Base-by-base conservation (phyloP, 2,329 filamentous ascomycete genomes). In the Aspergillus chevalieri region DNA sequence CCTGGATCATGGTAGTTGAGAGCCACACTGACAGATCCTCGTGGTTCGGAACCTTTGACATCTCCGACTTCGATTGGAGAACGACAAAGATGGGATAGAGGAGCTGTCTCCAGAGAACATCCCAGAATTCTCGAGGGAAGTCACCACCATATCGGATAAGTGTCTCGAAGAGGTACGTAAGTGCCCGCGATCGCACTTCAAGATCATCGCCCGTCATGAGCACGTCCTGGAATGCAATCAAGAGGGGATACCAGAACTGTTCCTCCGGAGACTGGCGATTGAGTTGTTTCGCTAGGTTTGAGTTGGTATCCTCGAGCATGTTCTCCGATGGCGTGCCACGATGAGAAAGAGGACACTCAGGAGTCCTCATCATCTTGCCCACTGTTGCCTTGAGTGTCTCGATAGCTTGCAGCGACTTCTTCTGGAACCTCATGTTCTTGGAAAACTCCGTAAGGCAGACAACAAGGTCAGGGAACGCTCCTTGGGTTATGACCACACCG, bases 51-150 rank as follows among this genome's bases (percentile, higher is more conserved):
- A 92, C 91, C 64, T 96, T 96, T 22, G 86, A 86, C 86, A 97
- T 94, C 67, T 98, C 93, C 0, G 92, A 94, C 56, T 93, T 89
- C 15, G 93, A 96, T 58, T 95, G 90, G 41, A 99, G 74, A 2
- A 98, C 94, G 80, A 97, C 91, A 73, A 99, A 99, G 58, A 98
- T 99, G 1, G 93, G 94, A 60, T 95, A 97, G 1, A 99, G 80
- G 51, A 98, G 82, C 67, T 99, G 93, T 45, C 92, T 83, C 91
- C 93, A 98, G 0, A 99, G 79, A 15, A 93, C 95, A 67, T 99
- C 93, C 93, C 93, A 99, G 67, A 99, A 99, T 47, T 95, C 89
- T 1, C 85, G 77, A 3, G 92, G 90, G 62, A 96, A 99, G 58
- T 89, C 87, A 15, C 89, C 87, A 33, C 94, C 93, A 59, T 97